Percentiles rank a stretch among this genome's conserved stretches.
Evolutionary conservation across 306 rosid genomes (phyloP).

Genomic region (Hylodesmum podocarpum): DNA sequence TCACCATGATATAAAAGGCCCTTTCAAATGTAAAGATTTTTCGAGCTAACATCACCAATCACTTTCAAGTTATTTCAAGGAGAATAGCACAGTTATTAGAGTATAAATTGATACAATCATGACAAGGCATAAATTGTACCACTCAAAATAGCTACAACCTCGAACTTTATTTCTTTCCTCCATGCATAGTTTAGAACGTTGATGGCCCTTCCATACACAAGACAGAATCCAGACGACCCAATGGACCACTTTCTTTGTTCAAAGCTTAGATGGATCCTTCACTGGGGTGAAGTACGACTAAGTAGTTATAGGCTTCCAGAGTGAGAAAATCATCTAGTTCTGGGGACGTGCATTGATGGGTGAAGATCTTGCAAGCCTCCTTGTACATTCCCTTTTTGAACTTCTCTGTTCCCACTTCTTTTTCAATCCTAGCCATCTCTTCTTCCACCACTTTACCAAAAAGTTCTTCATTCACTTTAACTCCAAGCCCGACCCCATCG

Average conservation of each 20-base stretch:
- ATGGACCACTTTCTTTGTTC: constrained; percentile 33
- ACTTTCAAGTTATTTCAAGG: neutral
- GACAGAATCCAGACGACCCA: constrained; percentile 16
- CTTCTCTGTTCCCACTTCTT: constrained; percentile 72
- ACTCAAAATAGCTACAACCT: constrained; percentile 10
- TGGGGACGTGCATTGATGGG: constrained; percentile 71
- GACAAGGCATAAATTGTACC: neutral
- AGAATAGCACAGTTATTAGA: no score
- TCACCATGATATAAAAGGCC: no score
- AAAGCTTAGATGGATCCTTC: constrained; percentile 51
- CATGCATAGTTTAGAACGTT: neutral
- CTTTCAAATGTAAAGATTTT: no score
- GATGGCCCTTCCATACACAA: neutral
- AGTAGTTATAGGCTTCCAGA: constrained; percentile 64
- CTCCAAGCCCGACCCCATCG: constrained; percentile 75
- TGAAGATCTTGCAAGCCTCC: constrained; percentile 71
- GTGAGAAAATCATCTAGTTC: constrained; percentile 85
- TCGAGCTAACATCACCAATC: neutral
- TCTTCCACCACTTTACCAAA: constrained; percentile 87
- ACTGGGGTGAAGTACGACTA: constrained; percentile 59
- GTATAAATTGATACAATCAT: no score
- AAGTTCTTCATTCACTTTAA: constrained; percentile 61
- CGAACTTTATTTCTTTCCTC: neutral
- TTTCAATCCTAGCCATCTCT: constrained; percentile 79
- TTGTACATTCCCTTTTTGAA: constrained; percentile 71